A percentile compares a stretch with the other conserved stretches of the same genome.
phyloP scores from a whole-genome alignment of 805 yeast species.

The Grigorovia yakushimaensis region DNA sequence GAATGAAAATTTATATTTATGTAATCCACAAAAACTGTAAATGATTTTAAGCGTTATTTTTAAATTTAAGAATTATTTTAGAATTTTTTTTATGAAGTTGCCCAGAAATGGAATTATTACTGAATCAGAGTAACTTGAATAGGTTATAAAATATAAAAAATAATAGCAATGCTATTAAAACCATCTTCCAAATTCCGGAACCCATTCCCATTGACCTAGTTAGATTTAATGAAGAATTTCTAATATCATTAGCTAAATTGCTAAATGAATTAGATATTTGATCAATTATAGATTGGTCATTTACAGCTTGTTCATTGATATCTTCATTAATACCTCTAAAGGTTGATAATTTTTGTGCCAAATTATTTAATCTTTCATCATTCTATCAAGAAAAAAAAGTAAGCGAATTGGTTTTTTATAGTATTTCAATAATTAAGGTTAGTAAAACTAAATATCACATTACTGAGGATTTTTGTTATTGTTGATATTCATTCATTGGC shows the following conservation, averaged over 20 bases:
- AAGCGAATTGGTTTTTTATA: too few species aligned
- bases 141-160: conserved; percentile 52
- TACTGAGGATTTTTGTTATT: background rate
- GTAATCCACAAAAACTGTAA: too few species aligned
- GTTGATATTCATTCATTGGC: background rate
- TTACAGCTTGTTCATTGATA: conserved; percentile 53
- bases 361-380: conserved; percentile 49
- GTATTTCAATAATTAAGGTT: background rate
- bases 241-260: conserved; percentile 38
- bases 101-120: background rate
- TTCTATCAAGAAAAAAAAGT: conserved; percentile 32
- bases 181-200: conserved; percentile 50
- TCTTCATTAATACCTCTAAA: conserved; percentile 60
- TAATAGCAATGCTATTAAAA: conserved; percentile 42
- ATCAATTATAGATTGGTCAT: conserved; percentile 36
- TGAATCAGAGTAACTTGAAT: conserved; percentile 36
- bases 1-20: too few species aligned
- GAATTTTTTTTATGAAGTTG: too few species aligned
- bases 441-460: background rate
- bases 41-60: too few species aligned
- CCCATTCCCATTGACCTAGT: conserved; percentile 50
- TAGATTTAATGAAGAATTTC: conserved; percentile 41
- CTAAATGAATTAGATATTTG: conserved; percentile 43
- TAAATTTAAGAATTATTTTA: too few species aligned
- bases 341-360: conserved; percentile 56